Evolutionary conservation across 208 protist species (phyloP).

Genomic region (Jaenimonas drosophilae): DNA sequence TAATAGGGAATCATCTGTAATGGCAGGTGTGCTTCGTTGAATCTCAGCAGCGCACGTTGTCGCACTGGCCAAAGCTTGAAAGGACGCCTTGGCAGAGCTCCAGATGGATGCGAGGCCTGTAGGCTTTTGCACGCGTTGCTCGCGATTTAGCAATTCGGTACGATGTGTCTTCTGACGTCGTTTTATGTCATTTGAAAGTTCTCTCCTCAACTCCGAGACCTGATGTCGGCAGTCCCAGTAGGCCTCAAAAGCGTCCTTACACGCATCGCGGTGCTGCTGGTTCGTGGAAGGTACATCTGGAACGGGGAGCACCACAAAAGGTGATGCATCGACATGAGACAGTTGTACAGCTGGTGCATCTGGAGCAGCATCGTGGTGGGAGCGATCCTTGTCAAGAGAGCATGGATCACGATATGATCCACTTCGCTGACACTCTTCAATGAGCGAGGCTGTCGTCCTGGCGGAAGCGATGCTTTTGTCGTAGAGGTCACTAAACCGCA

Average conservation of each 20-base stretch:
- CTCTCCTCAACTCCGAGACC: slow-evolving; percentile 28
- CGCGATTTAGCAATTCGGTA: too few relatives aligned
- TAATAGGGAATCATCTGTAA: too few relatives aligned
- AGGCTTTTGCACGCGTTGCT: too few relatives aligned
- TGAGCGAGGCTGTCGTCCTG: too few relatives aligned
- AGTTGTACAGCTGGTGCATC: slow-evolving; percentile 38
- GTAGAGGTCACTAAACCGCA: too few relatives aligned
- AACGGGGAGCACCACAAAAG: slow-evolving; percentile 21
- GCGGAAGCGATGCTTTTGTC: too few relatives aligned
- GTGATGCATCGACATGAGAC: slow-evolving; percentile 13
- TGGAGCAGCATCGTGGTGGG: too few relatives aligned
- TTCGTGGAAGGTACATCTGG: slow-evolving; percentile 24
- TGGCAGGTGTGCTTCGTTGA: slow-evolving; percentile 19
- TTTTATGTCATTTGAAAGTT: slow-evolving; percentile 46
- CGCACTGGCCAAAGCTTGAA: slow-evolving; percentile 17
- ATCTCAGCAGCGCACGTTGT: slow-evolving; percentile 55
- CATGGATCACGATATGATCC: too few relatives aligned
- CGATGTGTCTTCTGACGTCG: slow-evolving; percentile 55
- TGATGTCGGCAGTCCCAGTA: slow-evolving; percentile 41
- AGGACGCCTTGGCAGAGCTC: slow-evolving; percentile 12
- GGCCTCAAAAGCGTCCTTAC: slow-evolving; percentile 36
- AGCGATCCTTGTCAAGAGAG: too few relatives aligned
- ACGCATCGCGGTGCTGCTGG: too few relatives aligned
- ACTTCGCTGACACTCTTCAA: too few relatives aligned
- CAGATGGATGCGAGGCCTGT: too few relatives aligned